Evolutionary conservation across 2,329 filamentous ascomycete genomes (phyloP), one percentile per base, ranked within the genome.

Genomic region (Trichoderma afroharzianum): DNA sequence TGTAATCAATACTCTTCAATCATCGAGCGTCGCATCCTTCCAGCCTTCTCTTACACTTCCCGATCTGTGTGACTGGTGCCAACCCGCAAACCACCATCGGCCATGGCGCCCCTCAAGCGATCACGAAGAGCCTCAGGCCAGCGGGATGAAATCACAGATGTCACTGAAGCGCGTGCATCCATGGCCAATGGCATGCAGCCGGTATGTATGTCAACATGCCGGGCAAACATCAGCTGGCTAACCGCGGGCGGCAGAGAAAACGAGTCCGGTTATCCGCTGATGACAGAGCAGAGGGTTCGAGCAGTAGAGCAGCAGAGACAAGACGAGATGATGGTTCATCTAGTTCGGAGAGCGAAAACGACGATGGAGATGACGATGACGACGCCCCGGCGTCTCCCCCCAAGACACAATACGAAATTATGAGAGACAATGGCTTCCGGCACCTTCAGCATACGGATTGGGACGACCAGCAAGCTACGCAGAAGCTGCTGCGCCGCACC

Each of bases 381-480:
- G 67, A 78, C 66, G 59, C 75, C 4, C 72, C 69, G 5, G 74
- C 79, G 21, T 78, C 82, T 0, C 86, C 85, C 0, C 82, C 85
- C 1, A 84, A 85, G 55, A 90, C 88, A 0, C 89, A 91, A 73
- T 91, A 91, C 77, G 89, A 91, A 74, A 77, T 86, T 11, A 83
- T 88, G 80, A 85, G 89, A 71, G 89, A 91, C 78, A 83, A 83
- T 58, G 86, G 86, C 63, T 91, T 89, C 73, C 83, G 82, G 63
- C 88, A 91, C 76, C 80, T 91, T 6, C 80, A 85, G 32, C 80
- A 91, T 71, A 82, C 85, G 43, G 87, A 88, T 14, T 80, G 83
- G 74, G 90, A 91, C 75, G 90, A 93, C 76, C 80, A 88, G 67
- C 85, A 86, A 63, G 90, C 91, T 32, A 92, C 90, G 11, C 90